Evolutionary conservation across 768 basidiomycete species (phyloP), one percentile per base, ranked within the genome.

Genomic region (Tricholoma bakamatsutake): DNA sequence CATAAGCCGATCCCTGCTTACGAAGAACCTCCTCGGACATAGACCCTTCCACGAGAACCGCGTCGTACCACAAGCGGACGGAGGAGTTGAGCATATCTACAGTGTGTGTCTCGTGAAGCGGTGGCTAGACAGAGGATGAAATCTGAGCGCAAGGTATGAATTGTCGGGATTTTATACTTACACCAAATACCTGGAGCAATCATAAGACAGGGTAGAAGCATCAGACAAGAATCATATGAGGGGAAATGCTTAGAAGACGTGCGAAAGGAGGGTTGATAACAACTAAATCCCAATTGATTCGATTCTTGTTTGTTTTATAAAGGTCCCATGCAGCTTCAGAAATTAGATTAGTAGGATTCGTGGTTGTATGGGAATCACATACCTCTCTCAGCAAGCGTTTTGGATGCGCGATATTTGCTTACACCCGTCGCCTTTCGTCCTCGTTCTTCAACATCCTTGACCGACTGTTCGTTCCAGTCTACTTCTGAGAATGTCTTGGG

Each of bases 341-440:
- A n/a, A 7, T 35, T 17, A 15, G n/a, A 47, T 10, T 27, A 9
- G 9, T 2, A 15, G 28, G 42, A 12, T 13, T 40, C 11, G 4
- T 28, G 13, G 15, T 24, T 15, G 37, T 24, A 27, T 27, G 5
- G 43, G 11, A 17, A 28, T 17, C 5, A 8, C 57, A 6, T 54
- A 79, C 82, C 75, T 68, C 72, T 74, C 68, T 90, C 88, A 0
- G 85, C 83, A 2, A 87, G 71, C 2, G 74, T 76, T 71, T 90
- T 89, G n/a, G 80, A 81, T 3, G 84, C 81, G 17, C 73, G 61
- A 65, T 90, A 90, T 60, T 78, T 81, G n/a, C 66, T 59, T 13
- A 66, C 55, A 1, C 58, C 56, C 0, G 65, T 53, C 0, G 80
- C 80, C 1, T 77, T 71, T 11, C 69, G 65, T 1, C 85, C 85